Conservation (phyloP, 2,329 filamentous ascomycete species). For the Beauveria caledonica region DNA sequence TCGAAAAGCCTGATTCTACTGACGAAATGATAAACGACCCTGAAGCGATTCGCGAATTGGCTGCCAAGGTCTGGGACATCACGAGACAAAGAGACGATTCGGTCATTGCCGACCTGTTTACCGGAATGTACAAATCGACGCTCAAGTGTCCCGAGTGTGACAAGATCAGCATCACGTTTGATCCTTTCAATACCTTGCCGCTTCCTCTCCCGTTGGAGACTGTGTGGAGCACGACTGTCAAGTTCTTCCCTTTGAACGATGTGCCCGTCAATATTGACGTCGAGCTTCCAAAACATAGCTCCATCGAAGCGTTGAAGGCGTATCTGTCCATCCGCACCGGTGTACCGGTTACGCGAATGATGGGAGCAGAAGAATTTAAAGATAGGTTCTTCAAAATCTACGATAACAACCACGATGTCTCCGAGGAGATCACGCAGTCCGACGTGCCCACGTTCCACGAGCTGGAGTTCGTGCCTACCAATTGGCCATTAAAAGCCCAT, state of each 20-base stretch:
- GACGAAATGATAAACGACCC: conserved; percentile 88
- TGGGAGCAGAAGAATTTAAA: conserved; percentile 76
- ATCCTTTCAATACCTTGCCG: conserved; percentile 92
- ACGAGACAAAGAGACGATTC: conserved; percentile 91
- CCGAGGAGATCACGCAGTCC: conserved; percentile 62
- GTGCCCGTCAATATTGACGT: conserved; percentile 63
- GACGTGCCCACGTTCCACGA: conserved; percentile 66
- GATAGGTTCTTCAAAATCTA: conserved; percentile 82
- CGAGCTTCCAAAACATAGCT: conserved; percentile 71
- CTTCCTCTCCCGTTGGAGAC: conserved; percentile 83
- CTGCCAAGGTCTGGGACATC: conserved; percentile 82
- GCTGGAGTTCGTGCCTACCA: conserved; percentile 69
- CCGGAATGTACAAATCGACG: conserved; percentile 97
- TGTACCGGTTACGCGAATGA: conserved; percentile 56
- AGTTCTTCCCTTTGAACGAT: conserved; percentile 69
- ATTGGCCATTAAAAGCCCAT: conserved; percentile 52
- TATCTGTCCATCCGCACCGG: conserved; percentile 61
- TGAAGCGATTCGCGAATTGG: conserved; percentile 73
- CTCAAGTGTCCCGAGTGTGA: conserved; percentile 83
- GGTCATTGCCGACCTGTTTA: conserved; percentile 90
- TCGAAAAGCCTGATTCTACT: conserved; percentile 94
- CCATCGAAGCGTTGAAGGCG: conserved; percentile 60
- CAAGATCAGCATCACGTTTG: conserved; percentile 97
- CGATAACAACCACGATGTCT: conserved; percentile 57
- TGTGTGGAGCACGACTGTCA: conserved; percentile 66